Percentiles rank a stretch among this genome's conserved stretches.
Conservation (phyloP, 768 basidiomycete genomes). For the Jaapia argillacea region DNA sequence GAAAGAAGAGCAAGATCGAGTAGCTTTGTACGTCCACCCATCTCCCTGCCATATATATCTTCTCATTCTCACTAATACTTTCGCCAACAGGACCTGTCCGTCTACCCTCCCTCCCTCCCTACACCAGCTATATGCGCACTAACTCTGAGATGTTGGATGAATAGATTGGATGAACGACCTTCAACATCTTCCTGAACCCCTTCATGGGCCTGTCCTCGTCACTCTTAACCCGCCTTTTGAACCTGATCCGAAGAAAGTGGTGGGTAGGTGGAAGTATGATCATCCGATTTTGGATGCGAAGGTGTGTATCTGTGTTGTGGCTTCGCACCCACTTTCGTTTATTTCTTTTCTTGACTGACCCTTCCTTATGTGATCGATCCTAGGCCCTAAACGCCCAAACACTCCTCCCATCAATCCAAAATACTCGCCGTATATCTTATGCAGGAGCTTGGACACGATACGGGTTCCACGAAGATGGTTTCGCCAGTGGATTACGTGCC, state of each 20-base stretch:
- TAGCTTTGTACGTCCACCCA: conserved; percentile 60
- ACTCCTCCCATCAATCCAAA: conserved; percentile 48
- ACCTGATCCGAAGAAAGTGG: conserved; percentile 32
- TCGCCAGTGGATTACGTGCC: conserved; percentile 33
- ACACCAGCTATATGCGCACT: conserved; percentile 8
- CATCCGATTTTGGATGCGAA: conserved; percentile 56
- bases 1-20: conserved; percentile 34
- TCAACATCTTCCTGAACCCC: conserved; percentile 49
- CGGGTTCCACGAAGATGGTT: conserved; percentile 80
- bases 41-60: too few relatives aligned
- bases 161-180: conserved; percentile 67
- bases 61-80: too few relatives aligned
- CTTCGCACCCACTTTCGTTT: not conserved
- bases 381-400: conserved; percentile 47
- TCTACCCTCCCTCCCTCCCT: too few relatives aligned
- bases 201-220: conserved; percentile 54
- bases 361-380: not conserved
- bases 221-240: conserved; percentile 68
- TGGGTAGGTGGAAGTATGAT: conserved; percentile 49
- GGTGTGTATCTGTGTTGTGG: conserved; percentile 19
- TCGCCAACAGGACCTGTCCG: too few relatives aligned
- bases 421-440: conserved; percentile 45
- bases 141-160: not conserved
- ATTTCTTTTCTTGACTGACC: not conserved
- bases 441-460: conserved; percentile 68